Base-by-base conservation (phyloP, 805 yeast species). In the Wickerhamiella occidentalis region DNA sequence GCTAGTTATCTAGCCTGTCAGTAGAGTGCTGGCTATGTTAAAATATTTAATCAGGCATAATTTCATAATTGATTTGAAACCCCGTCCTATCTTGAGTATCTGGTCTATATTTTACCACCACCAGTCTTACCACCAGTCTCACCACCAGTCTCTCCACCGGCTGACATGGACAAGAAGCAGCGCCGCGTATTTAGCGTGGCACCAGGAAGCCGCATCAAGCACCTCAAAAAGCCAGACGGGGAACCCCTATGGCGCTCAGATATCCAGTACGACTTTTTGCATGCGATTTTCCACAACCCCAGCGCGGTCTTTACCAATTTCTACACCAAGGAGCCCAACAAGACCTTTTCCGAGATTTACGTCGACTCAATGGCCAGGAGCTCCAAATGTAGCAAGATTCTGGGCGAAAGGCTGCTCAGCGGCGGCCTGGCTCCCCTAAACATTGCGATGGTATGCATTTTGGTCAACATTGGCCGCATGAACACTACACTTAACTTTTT, bases 401-500 rank as follows among this genome's bases (percentile, higher is more conserved):
- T 90, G 48, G 77, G 85, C 52, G 96, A 87, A 55, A 76, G 94
- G 53, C 67, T 90, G 33, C 63, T 80, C 42, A 85, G 82, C 53
- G 74, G 72, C 53, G 75, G 76, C 38, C 72, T 75, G 65, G 83
- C 85, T 1, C 69, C 67, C 9, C 69, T 78, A 36, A 77, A 85
- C 15, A 84, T 85, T 18, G 82, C 85, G 49, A 78, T 85, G 72
- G 80, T 86, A 30, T 86, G 95, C 55, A 66, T 90, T 35, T 70
- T 90, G 52, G 96, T 90, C 15, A 90, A 90, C 61, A 78, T 88
- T 49, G 97, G 97, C 8, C 72, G 96, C 54, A 78, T 90, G 79
- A 90, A 90, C 68, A 90, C 98, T 1, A 90, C 97, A 2, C 80
- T 90, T 47, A 90, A 90, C 66, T 68, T 90, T 61, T 95, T 86